Evolutionary conservation across 345 rosid species (phyloP).

Genomic region (Leavenworthia alabamica): DNA sequence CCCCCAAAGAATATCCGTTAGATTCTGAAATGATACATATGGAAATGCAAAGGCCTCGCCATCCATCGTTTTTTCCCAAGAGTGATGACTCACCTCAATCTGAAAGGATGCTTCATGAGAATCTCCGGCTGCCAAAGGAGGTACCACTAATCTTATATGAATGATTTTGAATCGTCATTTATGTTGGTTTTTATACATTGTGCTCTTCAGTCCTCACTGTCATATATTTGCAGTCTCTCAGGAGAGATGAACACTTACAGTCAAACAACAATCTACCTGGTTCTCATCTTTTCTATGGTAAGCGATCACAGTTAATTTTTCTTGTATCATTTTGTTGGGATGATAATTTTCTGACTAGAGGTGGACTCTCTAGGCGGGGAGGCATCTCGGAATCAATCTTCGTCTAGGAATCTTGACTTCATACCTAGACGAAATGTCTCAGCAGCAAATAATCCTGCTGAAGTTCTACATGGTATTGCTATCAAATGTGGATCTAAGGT

Average conservation of each 20-base stretch:
- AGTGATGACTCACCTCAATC: constrained; percentile 55
- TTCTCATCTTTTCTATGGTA: constrained; percentile 63
- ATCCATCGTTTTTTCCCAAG: constrained; percentile 54
- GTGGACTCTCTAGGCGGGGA: constrained; percentile 52
- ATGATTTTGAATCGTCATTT: background rate
- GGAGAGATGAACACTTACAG: constrained; percentile 44
- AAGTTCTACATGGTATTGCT: constrained; percentile 68
- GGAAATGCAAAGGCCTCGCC: constrained; percentile 62
- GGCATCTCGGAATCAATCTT: constrained; percentile 44
- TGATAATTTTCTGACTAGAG: constrained; percentile 14
- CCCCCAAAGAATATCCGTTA: constrained; percentile 54
- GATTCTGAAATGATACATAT: constrained; percentile 59
- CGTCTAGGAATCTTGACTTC: constrained; percentile 53
- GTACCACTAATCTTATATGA: constrained; percentile 34
- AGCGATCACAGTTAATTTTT: constrained; percentile 17
- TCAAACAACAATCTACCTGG: constrained; percentile 45
- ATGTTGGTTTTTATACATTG: background rate
- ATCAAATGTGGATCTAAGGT: constrained; percentile 86
- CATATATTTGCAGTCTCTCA: constrained; percentile 45
- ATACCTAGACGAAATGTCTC: constrained; percentile 52
- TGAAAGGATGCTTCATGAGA: constrained; percentile 70
- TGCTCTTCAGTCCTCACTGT: background rate
- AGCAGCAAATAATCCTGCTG: constrained; percentile 52
- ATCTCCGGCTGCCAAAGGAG: constrained; percentile 75
- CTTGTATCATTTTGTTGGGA: constrained; percentile 13